A percentile compares a stretch with the other conserved stretches of the same genome.
Evolutionary conservation across 139 green algal species (phyloP).

Genomic region (Chlamydomonas sp.): DNA sequence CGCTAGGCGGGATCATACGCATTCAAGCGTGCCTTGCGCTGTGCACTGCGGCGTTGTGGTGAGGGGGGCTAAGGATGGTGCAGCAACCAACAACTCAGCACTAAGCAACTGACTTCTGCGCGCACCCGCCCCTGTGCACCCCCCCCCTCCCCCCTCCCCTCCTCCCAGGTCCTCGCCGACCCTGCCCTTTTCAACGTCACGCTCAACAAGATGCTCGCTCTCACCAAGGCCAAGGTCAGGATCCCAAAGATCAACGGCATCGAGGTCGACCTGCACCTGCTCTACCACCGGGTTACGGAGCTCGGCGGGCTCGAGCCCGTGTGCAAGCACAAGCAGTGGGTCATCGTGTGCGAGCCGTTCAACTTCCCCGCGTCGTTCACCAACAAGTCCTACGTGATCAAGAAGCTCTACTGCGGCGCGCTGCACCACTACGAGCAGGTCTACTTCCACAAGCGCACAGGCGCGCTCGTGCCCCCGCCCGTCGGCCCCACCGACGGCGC

Average conservation of each 20-base stretch:
- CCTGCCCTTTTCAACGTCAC: too few species aligned
- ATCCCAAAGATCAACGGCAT: neutral
- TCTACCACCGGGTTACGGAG: slow-evolving; percentile 10
- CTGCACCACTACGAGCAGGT: slow-evolving; percentile 19
- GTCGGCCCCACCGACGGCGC: neutral
- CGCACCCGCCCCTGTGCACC: too few species aligned
- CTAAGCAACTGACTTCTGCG: too few species aligned
- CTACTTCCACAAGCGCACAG: neutral
- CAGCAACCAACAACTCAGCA: too few species aligned
- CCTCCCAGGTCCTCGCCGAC: too few species aligned
- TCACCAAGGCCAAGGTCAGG: slow-evolving; percentile 2
- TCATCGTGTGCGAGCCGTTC: slow-evolving; percentile 8
- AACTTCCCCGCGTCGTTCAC: slow-evolving; percentile 8
- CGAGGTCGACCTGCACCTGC: slow-evolving; percentile 13
- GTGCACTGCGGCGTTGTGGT: too few species aligned
- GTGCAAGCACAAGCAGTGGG: slow-evolving; percentile 4
- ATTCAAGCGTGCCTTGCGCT: too few species aligned
- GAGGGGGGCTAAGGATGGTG: too few species aligned
- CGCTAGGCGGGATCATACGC: too few species aligned
- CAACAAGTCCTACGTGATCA: slow-evolving; percentile 7
- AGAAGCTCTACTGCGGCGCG: slow-evolving; percentile 1
- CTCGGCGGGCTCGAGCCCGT: slow-evolving; percentile 2
- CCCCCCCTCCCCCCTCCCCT: too few species aligned
- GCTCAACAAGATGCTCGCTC: too few species aligned
- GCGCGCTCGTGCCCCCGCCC: neutral